Percentiles rank a stretch among this genome's conserved stretches.
Conservation (phyloP, 1,284 basidiomycete species). For the Leccinum fallax region DNA sequence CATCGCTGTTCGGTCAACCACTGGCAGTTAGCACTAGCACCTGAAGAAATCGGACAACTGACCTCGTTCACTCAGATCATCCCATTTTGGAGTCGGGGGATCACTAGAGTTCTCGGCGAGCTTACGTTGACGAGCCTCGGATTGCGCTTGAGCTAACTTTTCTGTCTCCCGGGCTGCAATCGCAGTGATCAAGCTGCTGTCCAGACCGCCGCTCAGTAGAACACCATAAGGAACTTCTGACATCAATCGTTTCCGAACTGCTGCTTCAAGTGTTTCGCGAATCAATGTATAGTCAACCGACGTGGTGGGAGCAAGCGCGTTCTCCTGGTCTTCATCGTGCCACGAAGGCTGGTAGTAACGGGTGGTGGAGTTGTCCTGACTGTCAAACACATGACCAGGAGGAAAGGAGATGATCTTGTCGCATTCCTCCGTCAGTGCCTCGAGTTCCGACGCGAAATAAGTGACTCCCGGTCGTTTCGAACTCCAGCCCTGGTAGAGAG, state of each 20-base stretch:
- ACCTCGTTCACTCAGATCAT: constrained; percentile 57
- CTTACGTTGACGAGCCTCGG: constrained; percentile 65
- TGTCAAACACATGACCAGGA: constrained; percentile 95
- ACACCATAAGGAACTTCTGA: constrained; percentile 82
- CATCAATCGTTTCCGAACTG: constrained; percentile 97
- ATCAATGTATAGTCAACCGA: constrained; percentile 74
- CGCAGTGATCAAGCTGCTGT: constrained; percentile 68
- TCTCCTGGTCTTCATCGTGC: constrained; percentile 77
- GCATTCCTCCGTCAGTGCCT: constrained; percentile 90
- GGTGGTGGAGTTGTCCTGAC: constrained; percentile 70
- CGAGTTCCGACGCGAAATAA: constrained; percentile 97
- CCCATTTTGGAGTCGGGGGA: constrained; percentile 54
- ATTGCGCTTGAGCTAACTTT: constrained; percentile 83
- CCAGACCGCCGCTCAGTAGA: background rate
- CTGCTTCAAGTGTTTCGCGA: constrained; percentile 85
- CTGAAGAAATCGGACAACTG: constrained; percentile 1
- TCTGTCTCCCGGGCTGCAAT: constrained; percentile 97
- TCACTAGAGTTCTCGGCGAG: constrained; percentile 56
- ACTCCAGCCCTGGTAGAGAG: constrained; percentile 95
- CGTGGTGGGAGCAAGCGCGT: constrained; percentile 60
- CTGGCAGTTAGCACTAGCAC: background rate
- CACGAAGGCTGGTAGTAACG: constrained; percentile 88
- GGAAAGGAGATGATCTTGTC: constrained; percentile 96
- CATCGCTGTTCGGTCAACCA: constrained; percentile 46
- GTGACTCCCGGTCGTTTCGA: constrained; percentile 83